Evolutionary conservation across 768 basidiomycete species (phyloP).

Genomic region (Panaeolus cyanescens): DNA sequence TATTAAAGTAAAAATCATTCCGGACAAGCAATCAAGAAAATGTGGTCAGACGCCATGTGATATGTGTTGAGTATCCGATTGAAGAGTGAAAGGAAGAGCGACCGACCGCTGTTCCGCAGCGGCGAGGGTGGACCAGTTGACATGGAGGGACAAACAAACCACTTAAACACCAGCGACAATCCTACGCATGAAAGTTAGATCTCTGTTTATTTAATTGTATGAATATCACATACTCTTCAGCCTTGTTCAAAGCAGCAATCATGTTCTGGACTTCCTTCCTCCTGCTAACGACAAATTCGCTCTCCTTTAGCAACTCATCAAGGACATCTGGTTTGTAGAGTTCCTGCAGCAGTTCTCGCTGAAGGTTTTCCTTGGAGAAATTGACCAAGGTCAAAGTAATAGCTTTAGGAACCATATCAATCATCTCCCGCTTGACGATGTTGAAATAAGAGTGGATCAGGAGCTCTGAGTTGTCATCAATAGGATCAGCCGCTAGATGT

Average conservation of each 20-base stretch:
- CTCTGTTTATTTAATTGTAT: background rate
- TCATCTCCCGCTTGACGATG: constrained; percentile 99
- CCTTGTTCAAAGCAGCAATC: constrained; percentile 94
- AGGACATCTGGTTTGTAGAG: constrained; percentile 97
- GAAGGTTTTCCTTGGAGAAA: constrained; percentile 92
- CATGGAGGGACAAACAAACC: background rate
- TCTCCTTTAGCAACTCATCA: constrained; percentile 94
- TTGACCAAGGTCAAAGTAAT: constrained; percentile 90
- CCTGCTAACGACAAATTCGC: constrained; percentile 84
- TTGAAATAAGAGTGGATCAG: constrained; percentile 97
- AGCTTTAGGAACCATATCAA: constrained; percentile 98
- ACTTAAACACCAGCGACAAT: constrained; percentile 34
- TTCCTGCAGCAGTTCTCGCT: constrained; percentile 92
- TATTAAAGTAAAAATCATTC: constrained; percentile 1
- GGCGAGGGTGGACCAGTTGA: background rate
- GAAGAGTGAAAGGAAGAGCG: background rate
- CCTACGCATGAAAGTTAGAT: constrained; percentile 16
- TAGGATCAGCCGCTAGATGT: background rate
- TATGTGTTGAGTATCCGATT: background rate
- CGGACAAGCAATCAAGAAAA: constrained; percentile 1
- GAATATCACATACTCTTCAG: constrained; percentile 77
- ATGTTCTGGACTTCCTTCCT: constrained; percentile 94
- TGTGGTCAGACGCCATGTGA: background rate
- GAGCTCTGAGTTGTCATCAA: constrained; percentile 66
- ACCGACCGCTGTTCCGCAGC: background rate